Evolutionary conservation across 75 land plant species (phyloP).

Genomic region (Pinus taeda): DNA sequence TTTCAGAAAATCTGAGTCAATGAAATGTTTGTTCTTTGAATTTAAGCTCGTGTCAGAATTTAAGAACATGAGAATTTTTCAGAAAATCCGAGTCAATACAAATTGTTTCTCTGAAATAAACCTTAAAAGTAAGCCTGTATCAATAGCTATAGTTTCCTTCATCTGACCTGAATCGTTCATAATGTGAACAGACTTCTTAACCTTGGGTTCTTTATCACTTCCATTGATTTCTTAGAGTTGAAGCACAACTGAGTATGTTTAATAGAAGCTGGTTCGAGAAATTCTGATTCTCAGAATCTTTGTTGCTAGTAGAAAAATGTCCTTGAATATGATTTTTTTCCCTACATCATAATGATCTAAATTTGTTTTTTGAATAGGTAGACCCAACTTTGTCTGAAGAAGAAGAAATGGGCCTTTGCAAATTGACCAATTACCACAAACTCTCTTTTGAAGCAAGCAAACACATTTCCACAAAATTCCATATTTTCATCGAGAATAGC

Average conservation of each 20-base stretch:
- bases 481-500: conserved; percentile 64
- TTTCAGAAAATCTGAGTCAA: no score
- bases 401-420: no score
- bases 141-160: background rate
- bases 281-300: background rate
- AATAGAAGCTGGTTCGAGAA: background rate
- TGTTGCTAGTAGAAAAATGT: background rate
- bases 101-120: no score
- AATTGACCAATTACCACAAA: no score
- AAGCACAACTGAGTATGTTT: background rate
- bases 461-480: conserved; percentile 58
- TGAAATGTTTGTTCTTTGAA: background rate
- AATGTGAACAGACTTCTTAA: background rate
- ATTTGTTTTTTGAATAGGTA: conserved; percentile 36
- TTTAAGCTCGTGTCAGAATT: background rate
- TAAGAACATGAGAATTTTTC: no score
- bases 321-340: background rate
- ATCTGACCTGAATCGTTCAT: background rate
- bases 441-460: no score
- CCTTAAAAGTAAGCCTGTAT: background rate
- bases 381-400: conserved; percentile 66
- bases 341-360: background rate
- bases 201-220: background rate
- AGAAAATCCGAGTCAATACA: no score
- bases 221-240: background rate